Conservation (phyloP, 768 basidiomycete genomes). For the Calocera viscosa region DNA sequence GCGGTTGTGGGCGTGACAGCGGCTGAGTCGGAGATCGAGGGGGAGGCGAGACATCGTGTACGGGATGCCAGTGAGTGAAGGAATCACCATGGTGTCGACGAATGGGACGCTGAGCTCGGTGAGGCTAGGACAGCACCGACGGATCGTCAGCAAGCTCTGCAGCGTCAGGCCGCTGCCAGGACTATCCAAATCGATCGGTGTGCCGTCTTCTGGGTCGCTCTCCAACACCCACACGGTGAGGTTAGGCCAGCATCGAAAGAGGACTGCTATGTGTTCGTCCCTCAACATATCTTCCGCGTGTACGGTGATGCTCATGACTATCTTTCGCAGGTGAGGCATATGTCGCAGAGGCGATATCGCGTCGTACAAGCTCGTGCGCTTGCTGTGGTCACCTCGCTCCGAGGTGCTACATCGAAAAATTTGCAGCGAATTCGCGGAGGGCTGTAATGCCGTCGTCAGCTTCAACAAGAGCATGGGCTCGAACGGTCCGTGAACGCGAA, state of each 20-base stretch:
- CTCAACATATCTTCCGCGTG: background rate
- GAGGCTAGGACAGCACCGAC: background rate
- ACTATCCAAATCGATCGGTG: background rate
- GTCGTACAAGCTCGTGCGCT: background rate
- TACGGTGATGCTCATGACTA: background rate
- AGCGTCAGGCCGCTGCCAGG: background rate
- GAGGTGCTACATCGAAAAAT: background rate
- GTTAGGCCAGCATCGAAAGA: background rate
- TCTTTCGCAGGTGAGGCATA: background rate
- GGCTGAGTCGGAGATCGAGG: background rate
- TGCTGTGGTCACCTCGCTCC: background rate
- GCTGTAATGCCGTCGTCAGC: background rate
- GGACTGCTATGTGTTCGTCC: background rate
- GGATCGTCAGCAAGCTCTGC: background rate
- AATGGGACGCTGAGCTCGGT: background rate
- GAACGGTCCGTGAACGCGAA: background rate
- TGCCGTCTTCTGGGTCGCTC: background rate
- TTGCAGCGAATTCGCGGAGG: background rate
- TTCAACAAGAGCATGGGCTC: background rate
- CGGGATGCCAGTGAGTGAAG: background rate
- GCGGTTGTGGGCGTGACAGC: background rate
- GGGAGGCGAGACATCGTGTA: background rate
- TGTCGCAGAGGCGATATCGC: background rate
- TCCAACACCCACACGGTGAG: background rate
- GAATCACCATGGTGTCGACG: background rate